phyloP scores from a whole-genome alignment of 1,284 basidiomycete species.

The Wolfiporia cocos region DNA sequence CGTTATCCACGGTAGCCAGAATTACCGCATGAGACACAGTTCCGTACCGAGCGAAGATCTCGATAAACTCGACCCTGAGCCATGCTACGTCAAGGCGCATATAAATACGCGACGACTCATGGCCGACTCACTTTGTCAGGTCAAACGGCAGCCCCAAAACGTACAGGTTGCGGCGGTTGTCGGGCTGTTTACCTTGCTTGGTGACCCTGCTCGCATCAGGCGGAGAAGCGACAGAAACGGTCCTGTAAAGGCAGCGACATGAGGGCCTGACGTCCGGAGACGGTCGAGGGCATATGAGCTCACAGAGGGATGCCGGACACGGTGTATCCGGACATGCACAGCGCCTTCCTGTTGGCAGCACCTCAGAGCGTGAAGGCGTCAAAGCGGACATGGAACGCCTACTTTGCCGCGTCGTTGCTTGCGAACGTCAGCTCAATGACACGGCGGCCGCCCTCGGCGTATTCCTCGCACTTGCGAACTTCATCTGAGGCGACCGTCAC shows the following conservation, averaged over 20 bases:
- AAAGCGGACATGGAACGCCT: conserved; percentile 7
- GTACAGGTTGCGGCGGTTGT: conserved; percentile 69
- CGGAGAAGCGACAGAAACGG: conserved; percentile 18
- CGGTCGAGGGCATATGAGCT: conserved; percentile 15
- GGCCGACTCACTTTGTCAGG: conserved; percentile 53
- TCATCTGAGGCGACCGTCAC: conserved; percentile 30
- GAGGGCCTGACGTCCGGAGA: not conserved
- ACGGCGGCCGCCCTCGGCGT: conserved; percentile 33
- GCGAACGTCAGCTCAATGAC: conserved; percentile 46
- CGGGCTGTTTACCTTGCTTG: conserved; percentile 30
- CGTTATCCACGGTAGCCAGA: conserved; percentile 72
- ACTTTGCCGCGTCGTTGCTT: conserved; percentile 44
- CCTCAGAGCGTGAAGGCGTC: not conserved
- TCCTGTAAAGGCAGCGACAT: conserved; percentile 28
- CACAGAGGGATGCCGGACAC: conserved; percentile 52
- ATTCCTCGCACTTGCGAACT: conserved; percentile 34
- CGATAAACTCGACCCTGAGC: conserved; percentile 47
- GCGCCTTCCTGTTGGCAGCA: conserved; percentile 41
- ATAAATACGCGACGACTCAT: not conserved
- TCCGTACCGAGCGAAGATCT: conserved; percentile 57
- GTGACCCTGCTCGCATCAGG: conserved; percentile 15
- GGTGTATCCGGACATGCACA: conserved; percentile 61
- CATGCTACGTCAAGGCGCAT: not conserved
- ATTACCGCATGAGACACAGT: conserved; percentile 69
- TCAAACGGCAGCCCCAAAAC: conserved; percentile 75